These are phyloP conservation scores for Piloderma croceum DNA, from an alignment of 768 basidiomycete genomes.

Conservation along the genomic window DNA sequence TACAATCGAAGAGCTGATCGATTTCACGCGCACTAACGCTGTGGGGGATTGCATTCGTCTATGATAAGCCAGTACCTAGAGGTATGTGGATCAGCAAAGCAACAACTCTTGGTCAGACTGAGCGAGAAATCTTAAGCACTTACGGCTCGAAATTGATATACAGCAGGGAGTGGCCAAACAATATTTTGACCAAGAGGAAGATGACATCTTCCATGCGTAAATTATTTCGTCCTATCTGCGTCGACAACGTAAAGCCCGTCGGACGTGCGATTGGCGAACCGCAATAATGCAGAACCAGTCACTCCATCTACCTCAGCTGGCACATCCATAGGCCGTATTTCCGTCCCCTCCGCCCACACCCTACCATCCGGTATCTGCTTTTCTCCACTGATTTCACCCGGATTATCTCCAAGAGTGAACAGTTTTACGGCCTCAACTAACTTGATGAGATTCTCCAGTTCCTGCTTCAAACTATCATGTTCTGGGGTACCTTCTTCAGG, in stretches of 20 bases:
- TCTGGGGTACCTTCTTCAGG: conserved; percentile 54
- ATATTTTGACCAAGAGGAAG: too few relatives aligned
- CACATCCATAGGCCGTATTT: conserved; percentile 24
- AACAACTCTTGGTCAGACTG: too few relatives aligned
- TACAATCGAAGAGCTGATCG: too few relatives aligned
- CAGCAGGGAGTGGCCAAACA: too few relatives aligned
- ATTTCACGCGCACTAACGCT: too few relatives aligned
- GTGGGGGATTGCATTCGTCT: too few relatives aligned
- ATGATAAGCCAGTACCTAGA: too few relatives aligned
- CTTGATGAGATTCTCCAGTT: conserved; percentile 66
- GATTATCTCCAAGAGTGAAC: conserved; percentile 34
- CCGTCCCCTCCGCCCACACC: conserved; percentile 35
- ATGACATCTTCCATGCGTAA: too few relatives aligned
- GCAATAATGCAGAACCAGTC: conserved; percentile 42
- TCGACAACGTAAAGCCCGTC: conserved; percentile 64
- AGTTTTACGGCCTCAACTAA: conserved; percentile 80
- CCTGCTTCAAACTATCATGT: conserved; percentile 44
- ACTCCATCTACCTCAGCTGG: conserved; percentile 19
- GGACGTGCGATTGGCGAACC: conserved; percentile 43
- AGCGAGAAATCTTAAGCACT: too few relatives aligned
- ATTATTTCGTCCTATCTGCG: conserved; percentile 26
- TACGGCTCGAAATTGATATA: too few relatives aligned
- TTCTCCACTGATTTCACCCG: conserved; percentile 8
- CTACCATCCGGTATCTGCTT: conserved; percentile 34
- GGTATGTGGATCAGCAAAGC: too few relatives aligned